Evolutionary conservation across 2,329 filamentous ascomycete genomes (phyloP).

Genomic region (Xylariaceae sp.): DNA sequence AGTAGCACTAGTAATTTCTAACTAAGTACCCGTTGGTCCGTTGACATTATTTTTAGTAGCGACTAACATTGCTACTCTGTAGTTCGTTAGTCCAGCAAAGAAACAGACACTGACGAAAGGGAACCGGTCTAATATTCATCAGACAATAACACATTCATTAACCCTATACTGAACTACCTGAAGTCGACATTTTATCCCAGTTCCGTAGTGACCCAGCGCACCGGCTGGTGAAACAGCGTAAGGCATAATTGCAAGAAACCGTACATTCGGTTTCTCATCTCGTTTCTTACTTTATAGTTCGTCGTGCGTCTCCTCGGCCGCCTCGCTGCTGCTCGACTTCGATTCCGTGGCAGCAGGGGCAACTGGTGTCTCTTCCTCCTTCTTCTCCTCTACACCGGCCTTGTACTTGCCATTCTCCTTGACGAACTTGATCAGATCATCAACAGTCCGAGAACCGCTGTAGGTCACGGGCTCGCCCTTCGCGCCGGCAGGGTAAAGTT

Average conservation of each 20-base stretch:
- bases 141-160: slow-evolving; percentile 25
- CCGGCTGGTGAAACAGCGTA: slow-evolving; percentile 29
- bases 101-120: too few species aligned
- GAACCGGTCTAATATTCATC: not conserved
- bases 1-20: too few species aligned
- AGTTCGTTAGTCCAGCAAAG: too few species aligned
- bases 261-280: slow-evolving; percentile 25
- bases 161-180: slow-evolving; percentile 34
- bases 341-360: slow-evolving; percentile 57
- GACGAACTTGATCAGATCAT: slow-evolving; percentile 91
- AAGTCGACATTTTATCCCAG: slow-evolving; percentile 34
- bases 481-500: slow-evolving; percentile 88
- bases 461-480: slow-evolving; percentile 88
- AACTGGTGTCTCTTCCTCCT: slow-evolving; percentile 56
- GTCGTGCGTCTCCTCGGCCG: slow-evolving; percentile 62
- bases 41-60: too few species aligned
- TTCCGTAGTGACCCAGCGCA: slow-evolving; percentile 15
- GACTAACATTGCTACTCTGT: too few species aligned
- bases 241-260: slow-evolving; percentile 32
- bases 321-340: slow-evolving; percentile 50
- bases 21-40: too few species aligned
- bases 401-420: slow-evolving; percentile 93
- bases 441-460: slow-evolving; percentile 81
- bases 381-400: slow-evolving; percentile 64
- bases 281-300: slow-evolving; percentile 66